Evolutionary conservation across 306 rosid genomes (phyloP).

Genomic region (Glycine soja): DNA sequence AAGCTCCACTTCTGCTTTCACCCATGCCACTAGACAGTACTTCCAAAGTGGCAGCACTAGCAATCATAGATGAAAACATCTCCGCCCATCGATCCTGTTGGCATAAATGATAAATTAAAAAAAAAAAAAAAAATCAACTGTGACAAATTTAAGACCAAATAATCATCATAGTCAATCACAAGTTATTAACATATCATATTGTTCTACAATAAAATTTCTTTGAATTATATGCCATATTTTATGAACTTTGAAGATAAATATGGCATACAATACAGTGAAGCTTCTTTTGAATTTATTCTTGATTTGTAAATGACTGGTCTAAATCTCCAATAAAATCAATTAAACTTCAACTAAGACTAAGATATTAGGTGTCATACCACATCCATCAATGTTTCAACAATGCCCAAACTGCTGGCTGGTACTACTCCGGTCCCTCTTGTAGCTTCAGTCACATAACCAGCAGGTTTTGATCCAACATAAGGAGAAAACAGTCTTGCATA

Average conservation of each 20-base stretch:
- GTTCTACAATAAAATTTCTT: neutral
- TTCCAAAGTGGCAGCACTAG: constrained; percentile 66
- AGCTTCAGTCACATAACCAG: constrained; percentile 66
- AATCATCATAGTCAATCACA: constrained; percentile 2
- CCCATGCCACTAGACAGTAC: constrained; percentile 60
- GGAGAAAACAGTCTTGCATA: constrained; percentile 61
- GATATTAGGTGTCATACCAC: constrained; percentile 57
- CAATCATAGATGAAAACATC: constrained; percentile 74
- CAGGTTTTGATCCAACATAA: constrained; percentile 54
- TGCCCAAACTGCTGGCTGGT: constrained; percentile 60
- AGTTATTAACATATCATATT: neutral
- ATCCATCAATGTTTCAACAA: constrained; percentile 74
- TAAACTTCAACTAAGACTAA: constrained; percentile 11
- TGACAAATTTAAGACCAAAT: constrained; percentile 8
- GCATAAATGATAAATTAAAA: constrained; percentile 37
- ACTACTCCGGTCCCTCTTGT: constrained; percentile 62
- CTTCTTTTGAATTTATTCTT: neutral
- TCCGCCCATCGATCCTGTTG: constrained; percentile 80
- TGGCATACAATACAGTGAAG: neutral
- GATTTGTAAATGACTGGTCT: neutral
- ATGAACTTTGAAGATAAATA: constrained; percentile 17
- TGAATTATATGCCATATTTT: neutral
- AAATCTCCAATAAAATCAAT: neutral
- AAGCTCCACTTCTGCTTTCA: constrained; percentile 72
- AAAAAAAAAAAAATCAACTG: constrained; percentile 24